Conservation (phyloP, 2,329 filamentous ascomycete species). For the Botrytis byssoidea region DNA sequence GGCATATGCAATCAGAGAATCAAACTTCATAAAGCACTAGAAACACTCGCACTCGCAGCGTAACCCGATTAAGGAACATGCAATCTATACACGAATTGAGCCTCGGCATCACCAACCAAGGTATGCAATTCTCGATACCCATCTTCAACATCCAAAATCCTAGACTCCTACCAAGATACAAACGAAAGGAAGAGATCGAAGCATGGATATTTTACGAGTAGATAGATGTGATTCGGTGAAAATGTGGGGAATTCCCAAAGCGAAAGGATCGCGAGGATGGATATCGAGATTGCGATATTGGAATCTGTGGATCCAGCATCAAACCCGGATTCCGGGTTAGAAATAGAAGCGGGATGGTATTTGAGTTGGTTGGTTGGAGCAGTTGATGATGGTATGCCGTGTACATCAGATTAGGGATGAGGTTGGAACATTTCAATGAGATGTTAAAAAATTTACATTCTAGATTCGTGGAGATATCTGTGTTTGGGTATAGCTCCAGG, state of each 20-base stretch:
- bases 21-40: neutral
- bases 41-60: neutral
- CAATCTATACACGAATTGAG: neutral
- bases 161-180: neutral
- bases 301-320: neutral
- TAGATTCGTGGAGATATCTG: neutral
- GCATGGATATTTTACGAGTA: neutral
- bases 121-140: neutral
- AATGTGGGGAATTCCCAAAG: neutral
- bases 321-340: neutral
- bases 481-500: neutral
- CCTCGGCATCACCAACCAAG: neutral
- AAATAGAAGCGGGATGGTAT: neutral
- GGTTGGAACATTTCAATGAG: neutral
- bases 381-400: neutral
- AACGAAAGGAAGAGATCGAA: neutral
- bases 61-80: neutral
- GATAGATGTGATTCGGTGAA: neutral
- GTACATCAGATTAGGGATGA: neutral
- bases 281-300: neutral
- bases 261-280: slow-evolving; percentile 1
- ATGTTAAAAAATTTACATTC: neutral
- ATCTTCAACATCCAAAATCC: neutral
- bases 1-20: neutral
- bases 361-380: neutral